These are phyloP conservation scores for Backusella psychrophila DNA, from an alignment of 192 early-diverging fungal genomes.

Conservation along the genomic window DNA sequence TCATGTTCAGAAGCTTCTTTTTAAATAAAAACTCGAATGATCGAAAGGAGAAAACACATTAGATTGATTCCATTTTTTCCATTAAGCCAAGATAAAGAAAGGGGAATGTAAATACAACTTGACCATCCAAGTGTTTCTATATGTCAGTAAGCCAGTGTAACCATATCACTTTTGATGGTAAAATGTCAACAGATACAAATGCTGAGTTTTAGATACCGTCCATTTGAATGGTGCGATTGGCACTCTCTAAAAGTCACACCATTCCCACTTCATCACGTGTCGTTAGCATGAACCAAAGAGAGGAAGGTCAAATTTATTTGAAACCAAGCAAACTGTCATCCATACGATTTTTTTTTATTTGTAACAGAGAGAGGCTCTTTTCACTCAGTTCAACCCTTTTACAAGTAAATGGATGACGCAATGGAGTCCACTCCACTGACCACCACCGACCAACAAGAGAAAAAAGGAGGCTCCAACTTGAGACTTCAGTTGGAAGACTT, in stretches of 20 bases:
- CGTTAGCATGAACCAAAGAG: not conserved
- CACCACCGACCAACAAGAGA: not conserved
- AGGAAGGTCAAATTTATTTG: not conserved
- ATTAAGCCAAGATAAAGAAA: no score
- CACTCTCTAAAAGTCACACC: not conserved
- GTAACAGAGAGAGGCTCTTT: not conserved
- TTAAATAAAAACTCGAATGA: no score
- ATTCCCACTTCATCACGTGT: not conserved
- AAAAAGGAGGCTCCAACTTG: slow-evolving; percentile 3
- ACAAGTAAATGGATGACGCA: not conserved
- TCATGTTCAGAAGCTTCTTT: no score
- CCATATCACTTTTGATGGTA: no score
- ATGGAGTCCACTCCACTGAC: not conserved
- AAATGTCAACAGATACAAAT: no score
- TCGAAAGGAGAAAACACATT: no score
- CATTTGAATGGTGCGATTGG: no score
- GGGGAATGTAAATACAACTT: no score
- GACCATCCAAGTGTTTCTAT: no score
- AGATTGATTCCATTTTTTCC: no score
- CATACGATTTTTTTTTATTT: not conserved
- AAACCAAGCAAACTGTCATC: not conserved
- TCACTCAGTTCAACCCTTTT: not conserved
- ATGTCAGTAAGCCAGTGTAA: no score
- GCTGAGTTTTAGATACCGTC: no score
- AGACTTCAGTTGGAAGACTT: slow-evolving; percentile 29